Conservation (phyloP, 2,329 filamentous ascomycete species). For the Alternaria viburni region DNA sequence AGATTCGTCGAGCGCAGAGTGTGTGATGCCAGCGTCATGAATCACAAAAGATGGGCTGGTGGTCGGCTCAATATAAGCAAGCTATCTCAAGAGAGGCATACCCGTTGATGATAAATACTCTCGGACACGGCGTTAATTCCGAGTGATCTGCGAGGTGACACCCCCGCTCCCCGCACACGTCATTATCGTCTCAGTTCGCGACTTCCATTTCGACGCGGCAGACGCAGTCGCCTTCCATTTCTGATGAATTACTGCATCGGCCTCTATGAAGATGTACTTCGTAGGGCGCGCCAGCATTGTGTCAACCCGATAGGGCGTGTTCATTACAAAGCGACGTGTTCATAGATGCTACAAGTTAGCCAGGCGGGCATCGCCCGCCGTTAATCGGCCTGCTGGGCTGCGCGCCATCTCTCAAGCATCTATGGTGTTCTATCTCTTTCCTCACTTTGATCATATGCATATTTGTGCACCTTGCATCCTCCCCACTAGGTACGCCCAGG, state of each 20-base stretch:
- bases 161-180: conserved; percentile 15
- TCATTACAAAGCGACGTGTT: neutral
- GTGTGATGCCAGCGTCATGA: conserved; percentile 24
- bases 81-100: neutral
- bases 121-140: neutral
- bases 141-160: neutral
- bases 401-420: neutral
- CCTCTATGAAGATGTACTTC: neutral
- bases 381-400: neutral
- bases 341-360: neutral
- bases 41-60: neutral
- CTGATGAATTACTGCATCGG: neutral
- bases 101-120: conserved; percentile 13
- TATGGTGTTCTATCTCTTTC: neutral
- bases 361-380: neutral
- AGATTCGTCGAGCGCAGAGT: conserved; percentile 14
- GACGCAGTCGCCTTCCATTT: neutral
- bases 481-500: neutral
- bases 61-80: neutral
- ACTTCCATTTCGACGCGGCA: neutral
- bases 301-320: neutral
- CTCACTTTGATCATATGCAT: neutral
- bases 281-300: neutral
- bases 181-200: conserved; percentile 1
- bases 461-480: neutral